A percentile compares a stretch with the other conserved stretches of the same genome.
phyloP scores from a whole-genome alignment of 495 filamentous ascomycete species.

The Xylaria castorea region DNA sequence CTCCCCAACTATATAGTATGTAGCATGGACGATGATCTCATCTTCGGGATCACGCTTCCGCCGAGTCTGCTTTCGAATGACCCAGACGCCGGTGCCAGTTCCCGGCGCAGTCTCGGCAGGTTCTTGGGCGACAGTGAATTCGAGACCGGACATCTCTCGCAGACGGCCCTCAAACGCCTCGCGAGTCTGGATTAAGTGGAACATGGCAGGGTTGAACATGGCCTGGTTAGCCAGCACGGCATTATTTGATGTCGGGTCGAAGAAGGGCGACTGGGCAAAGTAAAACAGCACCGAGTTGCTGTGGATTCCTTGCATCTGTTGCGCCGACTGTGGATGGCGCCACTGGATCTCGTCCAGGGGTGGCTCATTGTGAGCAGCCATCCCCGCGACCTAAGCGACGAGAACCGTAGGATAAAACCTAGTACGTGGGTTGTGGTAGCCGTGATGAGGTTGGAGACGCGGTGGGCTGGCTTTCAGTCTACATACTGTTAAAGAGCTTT shows the following conservation, averaged over 20 bases:
- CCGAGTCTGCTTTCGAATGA: slow-evolving; percentile 87
- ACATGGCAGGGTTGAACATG: slow-evolving; percentile 69
- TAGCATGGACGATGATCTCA: slow-evolving; percentile 73
- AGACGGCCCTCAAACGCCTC: slow-evolving; percentile 80
- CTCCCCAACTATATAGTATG: slow-evolving; percentile 84
- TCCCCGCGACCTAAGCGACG: neutral
- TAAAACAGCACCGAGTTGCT: slow-evolving; percentile 82
- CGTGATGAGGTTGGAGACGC: neutral
- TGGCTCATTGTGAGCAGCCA: slow-evolving; percentile 56
- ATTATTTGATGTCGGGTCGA: slow-evolving; percentile 89
- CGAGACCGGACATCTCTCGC: slow-evolving; percentile 78
- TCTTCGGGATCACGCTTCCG: slow-evolving; percentile 65
- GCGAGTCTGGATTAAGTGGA: slow-evolving; percentile 65
- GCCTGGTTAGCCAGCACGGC: slow-evolving; percentile 77
- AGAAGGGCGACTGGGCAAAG: slow-evolving; percentile 89
- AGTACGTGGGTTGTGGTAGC: neutral
- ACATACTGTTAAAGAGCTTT: neutral
- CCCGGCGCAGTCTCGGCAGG: slow-evolving; percentile 69
- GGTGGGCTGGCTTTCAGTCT: neutral
- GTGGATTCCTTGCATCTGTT: slow-evolving; percentile 65
- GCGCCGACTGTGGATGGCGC: slow-evolving; percentile 64
- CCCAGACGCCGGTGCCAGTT: slow-evolving; percentile 79
- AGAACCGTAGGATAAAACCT: neutral
- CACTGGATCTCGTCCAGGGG: slow-evolving; percentile 82
- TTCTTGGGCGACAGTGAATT: slow-evolving; percentile 81